Percentiles rank a stretch among this genome's conserved stretches.
These are phyloP conservation scores for Aaosphaeria pasadenensis DNA, from an alignment of 2,329 filamentous ascomycete genomes.

Conservation along the genomic window DNA sequence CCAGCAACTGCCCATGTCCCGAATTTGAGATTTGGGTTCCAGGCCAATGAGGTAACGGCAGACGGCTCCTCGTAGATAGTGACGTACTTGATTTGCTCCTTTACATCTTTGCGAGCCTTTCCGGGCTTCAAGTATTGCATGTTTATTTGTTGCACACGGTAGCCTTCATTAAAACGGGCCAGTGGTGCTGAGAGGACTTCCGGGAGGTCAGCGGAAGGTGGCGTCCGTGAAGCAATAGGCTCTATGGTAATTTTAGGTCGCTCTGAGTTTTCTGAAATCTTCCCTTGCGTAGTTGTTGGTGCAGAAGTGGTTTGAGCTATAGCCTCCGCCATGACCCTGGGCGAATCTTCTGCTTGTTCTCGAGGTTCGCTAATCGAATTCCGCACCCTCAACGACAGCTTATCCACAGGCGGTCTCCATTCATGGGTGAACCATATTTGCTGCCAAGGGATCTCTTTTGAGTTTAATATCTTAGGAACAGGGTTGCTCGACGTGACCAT, in stretches of 20 bases:
- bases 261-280: too few relatives aligned
- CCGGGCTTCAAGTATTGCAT: constrained; percentile 14
- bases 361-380: neutral
- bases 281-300: neutral
- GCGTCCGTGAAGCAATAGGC: neutral
- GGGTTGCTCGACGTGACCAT: constrained; percentile 52
- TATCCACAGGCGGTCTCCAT: constrained; percentile 41
- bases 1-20: constrained; percentile 53
- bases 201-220: constrained; percentile 3
- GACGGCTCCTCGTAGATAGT: constrained; percentile 47
- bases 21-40: constrained; percentile 51
- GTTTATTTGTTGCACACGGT: constrained; percentile 29
- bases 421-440: constrained; percentile 59
- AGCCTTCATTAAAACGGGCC: constrained; percentile 42
- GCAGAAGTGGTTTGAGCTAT: neutral
- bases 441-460: constrained; percentile 51
- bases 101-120: neutral
- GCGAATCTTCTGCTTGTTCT: neutral
- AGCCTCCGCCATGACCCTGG: neutral
- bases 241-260: too few relatives aligned
- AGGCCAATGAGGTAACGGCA: constrained; percentile 44
- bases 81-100: constrained; percentile 29
- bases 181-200: constrained; percentile 21
- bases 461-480: constrained; percentile 48
- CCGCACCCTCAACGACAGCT: neutral